phyloP scores from a whole-genome alignment of 2,329 filamentous ascomycete species.

The Fusarium continuum region DNA sequence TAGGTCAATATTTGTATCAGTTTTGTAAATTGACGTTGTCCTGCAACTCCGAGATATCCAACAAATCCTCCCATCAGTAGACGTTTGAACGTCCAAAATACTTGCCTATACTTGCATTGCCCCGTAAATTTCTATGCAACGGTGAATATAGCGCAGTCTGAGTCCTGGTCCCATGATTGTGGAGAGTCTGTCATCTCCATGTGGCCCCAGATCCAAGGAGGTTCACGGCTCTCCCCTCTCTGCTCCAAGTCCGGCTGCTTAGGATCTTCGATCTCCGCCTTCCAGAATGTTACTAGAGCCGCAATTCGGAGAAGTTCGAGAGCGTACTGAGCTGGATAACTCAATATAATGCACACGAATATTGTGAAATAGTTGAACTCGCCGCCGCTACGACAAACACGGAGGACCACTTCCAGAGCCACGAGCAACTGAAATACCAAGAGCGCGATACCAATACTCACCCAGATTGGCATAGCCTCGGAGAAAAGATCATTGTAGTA shows the following conservation, averaged over 20 bases:
- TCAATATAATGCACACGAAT: background rate
- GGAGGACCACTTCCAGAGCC: background rate
- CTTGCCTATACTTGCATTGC: background rate
- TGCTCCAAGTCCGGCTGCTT: background rate
- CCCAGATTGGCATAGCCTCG: background rate
- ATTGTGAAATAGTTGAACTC: background rate
- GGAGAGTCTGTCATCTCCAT: background rate
- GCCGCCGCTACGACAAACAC: background rate
- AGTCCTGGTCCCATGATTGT: background rate
- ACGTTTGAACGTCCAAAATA: background rate
- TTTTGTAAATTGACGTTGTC: too few relatives aligned
- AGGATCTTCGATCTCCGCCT: background rate
- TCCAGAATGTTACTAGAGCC: conserved; percentile 12
- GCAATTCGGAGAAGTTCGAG: conserved; percentile 17
- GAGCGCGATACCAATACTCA: background rate
- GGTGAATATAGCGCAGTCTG: background rate
- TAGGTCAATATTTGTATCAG: too few relatives aligned
- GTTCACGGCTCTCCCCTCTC: background rate
- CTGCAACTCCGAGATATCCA: background rate
- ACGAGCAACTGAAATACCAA: background rate
- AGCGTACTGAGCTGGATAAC: background rate
- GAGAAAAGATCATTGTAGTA: background rate
- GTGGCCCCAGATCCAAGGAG: conserved; percentile 3
- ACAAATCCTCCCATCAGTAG: background rate
- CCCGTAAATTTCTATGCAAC: background rate